Evolutionary conservation across 2,329 filamentous ascomycete genomes (phyloP).

Genomic region (Rutstroemia sp.): DNA sequence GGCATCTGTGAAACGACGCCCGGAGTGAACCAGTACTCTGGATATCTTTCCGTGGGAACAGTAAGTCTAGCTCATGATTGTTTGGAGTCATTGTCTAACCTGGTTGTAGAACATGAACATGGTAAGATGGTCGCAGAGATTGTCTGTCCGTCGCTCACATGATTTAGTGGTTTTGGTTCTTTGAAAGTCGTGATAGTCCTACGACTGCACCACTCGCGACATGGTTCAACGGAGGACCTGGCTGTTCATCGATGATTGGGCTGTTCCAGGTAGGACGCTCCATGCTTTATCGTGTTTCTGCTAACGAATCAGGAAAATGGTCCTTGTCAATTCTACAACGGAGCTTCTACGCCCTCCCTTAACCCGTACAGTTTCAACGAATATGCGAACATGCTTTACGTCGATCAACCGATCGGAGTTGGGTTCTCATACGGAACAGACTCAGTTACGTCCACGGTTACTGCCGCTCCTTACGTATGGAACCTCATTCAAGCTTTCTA

Average conservation of each 20-base stretch:
- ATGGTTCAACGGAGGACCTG: constrained; percentile 40
- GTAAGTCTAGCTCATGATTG: constrained; percentile 11
- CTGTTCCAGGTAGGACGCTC: constrained; percentile 43
- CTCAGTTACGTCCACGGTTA: constrained; percentile 37
- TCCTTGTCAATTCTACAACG: constrained; percentile 35
- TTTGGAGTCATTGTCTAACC: constrained; percentile 21
- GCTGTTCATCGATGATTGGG: constrained; percentile 49
- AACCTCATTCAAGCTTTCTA: constrained; percentile 54
- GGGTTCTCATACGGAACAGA: constrained; percentile 38
- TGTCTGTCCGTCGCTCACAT: not conserved
- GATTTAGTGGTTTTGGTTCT: constrained; percentile 40
- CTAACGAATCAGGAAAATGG: constrained; percentile 32
- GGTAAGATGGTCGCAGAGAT: not conserved
- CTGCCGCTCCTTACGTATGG: constrained; percentile 46
- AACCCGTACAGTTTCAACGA: constrained; percentile 36
- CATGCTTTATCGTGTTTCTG: no score
- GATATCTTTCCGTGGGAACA: constrained; percentile 40
- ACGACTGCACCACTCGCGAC: constrained; percentile 35
- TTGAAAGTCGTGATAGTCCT: constrained; percentile 48
- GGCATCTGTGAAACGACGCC: constrained; percentile 44
- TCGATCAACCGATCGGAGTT: constrained; percentile 33
- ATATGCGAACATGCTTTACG: constrained; percentile 35
- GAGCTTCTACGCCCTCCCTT: constrained; percentile 33
- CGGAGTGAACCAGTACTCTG: constrained; percentile 43
- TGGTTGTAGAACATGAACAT: constrained; percentile 16